These are phyloP conservation scores for Acer saccharum DNA, from an alignment of 345 rosid species.

Conservation along the genomic window DNA sequence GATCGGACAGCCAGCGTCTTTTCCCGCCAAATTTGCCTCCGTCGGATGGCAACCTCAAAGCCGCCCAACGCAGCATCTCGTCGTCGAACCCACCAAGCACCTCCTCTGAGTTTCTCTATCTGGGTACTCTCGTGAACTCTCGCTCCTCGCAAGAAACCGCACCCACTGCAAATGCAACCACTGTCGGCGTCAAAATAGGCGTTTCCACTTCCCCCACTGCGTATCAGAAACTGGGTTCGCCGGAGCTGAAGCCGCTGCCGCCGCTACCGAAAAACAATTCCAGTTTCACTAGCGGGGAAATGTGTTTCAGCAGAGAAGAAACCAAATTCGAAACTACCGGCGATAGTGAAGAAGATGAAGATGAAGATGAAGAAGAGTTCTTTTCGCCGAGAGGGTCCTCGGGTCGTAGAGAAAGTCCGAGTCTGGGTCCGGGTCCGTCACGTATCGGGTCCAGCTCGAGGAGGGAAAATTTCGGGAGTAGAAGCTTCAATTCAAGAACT, in stretches of 20 bases:
- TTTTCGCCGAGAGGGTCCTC: constrained; percentile 90
- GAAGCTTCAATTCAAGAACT: constrained; percentile 64
- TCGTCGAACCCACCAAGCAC: constrained; percentile 36
- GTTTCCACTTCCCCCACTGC: constrained; percentile 38
- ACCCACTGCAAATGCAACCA: constrained; percentile 25
- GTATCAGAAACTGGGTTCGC: constrained; percentile 74
- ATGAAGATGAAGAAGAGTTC: constrained; percentile 75
- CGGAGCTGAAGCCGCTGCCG: constrained; percentile 92
- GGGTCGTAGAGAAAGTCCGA: constrained; percentile 49
- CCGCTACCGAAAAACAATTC: constrained; percentile 62
- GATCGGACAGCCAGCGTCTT: constrained; percentile 61
- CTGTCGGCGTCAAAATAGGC: constrained; percentile 43
- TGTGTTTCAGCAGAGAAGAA: constrained; percentile 29
- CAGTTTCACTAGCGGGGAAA: constrained; percentile 34
- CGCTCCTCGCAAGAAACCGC: constrained; percentile 31
- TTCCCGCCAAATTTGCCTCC: constrained; percentile 67
- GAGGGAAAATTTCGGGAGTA: constrained; percentile 47
- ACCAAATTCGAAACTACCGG: constrained; percentile 10
- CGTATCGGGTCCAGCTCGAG: constrained; percentile 50
- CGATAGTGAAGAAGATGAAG: constrained; percentile 20
- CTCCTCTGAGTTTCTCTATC: constrained; percentile 82
- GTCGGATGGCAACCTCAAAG: constrained; percentile 44
- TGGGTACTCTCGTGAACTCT: constrained; percentile 74
- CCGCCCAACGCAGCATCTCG: constrained; percentile 40
- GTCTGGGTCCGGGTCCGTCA: constrained; percentile 21